Conservation (phyloP, 176 grass and related monocot genomes). For the Secale cereale region DNA sequence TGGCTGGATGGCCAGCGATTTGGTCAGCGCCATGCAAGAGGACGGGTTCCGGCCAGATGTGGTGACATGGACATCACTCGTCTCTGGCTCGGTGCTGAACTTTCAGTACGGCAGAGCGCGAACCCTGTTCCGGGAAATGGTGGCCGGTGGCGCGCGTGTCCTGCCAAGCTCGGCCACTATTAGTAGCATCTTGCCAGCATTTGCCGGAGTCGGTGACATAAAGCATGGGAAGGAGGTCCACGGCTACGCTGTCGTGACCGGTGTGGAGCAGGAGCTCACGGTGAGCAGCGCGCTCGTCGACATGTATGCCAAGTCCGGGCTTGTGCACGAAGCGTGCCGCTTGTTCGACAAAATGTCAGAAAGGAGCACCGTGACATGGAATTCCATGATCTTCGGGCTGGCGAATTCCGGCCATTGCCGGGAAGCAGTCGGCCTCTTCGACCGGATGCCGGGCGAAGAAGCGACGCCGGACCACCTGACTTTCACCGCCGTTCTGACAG, state of each 20-base stretch:
- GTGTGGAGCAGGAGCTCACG: slow-evolving; percentile 32
- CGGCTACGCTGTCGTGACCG: slow-evolving; percentile 34
- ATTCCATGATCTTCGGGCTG: slow-evolving; percentile 75
- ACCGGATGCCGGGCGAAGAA: slow-evolving; percentile 27
- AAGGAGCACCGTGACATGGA: slow-evolving; percentile 60
- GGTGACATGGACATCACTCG: slow-evolving; percentile 61
- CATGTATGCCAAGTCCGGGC: slow-evolving; percentile 66
- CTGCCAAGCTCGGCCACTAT: slow-evolving; percentile 46
- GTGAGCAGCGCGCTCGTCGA: slow-evolving; percentile 59
- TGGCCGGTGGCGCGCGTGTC: slow-evolving; percentile 13
- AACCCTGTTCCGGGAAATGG: slow-evolving; percentile 47
- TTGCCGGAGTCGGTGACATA: slow-evolving; percentile 46
- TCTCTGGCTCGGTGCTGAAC: slow-evolving; percentile 54
- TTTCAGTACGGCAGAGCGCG: slow-evolving; percentile 41
- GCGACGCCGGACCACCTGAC: slow-evolving; percentile 45
- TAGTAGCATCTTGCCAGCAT: slow-evolving; percentile 53
- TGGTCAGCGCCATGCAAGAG: slow-evolving; percentile 43
- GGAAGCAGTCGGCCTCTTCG: slow-evolving; percentile 46
- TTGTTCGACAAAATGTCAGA: slow-evolving; percentile 47
- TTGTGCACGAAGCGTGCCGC: slow-evolving; percentile 25
- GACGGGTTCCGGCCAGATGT: slow-evolving; percentile 48
- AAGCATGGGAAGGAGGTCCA: slow-evolving; percentile 68
- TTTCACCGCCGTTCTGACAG: slow-evolving; percentile 56
- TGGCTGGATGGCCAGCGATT: slow-evolving; percentile 24
- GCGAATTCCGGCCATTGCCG: slow-evolving; percentile 52